Conservation (phyloP, 805 yeast species). For the Candida morakotiae region DNA sequence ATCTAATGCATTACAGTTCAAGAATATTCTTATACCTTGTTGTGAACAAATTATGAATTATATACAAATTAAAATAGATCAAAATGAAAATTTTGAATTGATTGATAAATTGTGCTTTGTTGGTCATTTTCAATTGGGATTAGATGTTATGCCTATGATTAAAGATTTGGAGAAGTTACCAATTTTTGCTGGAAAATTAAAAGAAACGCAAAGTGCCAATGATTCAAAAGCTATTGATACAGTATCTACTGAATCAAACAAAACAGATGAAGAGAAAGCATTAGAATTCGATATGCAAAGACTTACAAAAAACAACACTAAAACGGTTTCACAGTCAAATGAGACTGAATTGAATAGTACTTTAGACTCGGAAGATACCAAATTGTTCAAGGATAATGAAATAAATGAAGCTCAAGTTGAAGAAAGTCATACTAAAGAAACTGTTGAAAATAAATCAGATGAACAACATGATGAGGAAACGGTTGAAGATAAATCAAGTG, state of each 20-base stretch:
- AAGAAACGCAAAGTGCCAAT: background rate
- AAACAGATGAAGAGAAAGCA: too few species aligned
- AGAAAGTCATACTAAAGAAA: too few species aligned
- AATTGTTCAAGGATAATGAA: too few species aligned
- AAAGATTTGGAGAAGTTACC: slow-evolving; percentile 1
- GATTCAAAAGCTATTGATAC: background rate
- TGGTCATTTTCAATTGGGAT: slow-evolving; percentile 1
- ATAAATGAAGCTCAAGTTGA: too few species aligned
- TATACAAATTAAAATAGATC: slow-evolving; percentile 6
- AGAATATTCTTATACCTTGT: background rate
- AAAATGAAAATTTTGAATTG: background rate
- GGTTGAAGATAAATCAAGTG: too few species aligned
- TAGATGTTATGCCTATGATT: background rate
- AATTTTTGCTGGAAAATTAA: background rate
- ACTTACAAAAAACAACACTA: background rate
- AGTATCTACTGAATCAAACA: background rate
- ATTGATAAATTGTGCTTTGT: slow-evolving; percentile 15
- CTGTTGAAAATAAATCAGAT: too few species aligned
- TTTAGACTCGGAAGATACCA: too few species aligned
- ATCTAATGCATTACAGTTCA: slow-evolving; percentile 6
- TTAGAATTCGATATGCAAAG: slow-evolving; percentile 3
- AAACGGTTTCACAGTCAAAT: background rate
- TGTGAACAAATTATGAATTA: slow-evolving; percentile 6
- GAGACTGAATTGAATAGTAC: too few species aligned
- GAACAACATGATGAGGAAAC: too few species aligned